Evolutionary conservation across 2,329 filamentous ascomycete genomes (phyloP).

Genomic region (Aspergillus pseudotamarii): DNA sequence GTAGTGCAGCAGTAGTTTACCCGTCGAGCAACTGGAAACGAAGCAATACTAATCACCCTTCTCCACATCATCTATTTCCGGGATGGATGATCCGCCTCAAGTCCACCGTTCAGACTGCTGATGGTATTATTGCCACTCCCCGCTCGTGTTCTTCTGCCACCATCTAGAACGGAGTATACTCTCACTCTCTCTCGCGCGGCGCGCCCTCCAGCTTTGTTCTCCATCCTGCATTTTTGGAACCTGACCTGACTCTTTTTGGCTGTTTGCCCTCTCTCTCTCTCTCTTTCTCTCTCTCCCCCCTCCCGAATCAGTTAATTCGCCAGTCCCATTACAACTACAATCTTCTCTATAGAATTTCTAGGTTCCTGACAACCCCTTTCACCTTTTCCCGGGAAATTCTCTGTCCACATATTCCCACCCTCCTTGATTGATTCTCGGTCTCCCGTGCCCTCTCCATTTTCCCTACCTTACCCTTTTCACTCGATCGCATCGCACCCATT

Average conservation of each 20-base stretch:
- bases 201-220: background rate
- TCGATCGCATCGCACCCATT: slow-evolving; percentile 12
- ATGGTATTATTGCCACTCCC: slow-evolving; percentile 15
- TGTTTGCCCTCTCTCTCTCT: background rate
- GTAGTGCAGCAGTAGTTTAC: slow-evolving; percentile 10
- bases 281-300: background rate
- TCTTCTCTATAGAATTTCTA: background rate
- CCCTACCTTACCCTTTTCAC: background rate
- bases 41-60: slow-evolving; percentile 17
- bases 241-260: background rate
- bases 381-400: slow-evolving; percentile 11
- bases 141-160: slow-evolving; percentile 1
- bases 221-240: background rate
- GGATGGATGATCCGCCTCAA: slow-evolving; percentile 2
- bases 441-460: background rate
- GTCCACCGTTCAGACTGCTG: background rate
- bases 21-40: slow-evolving; percentile 10
- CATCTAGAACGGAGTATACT: background rate
- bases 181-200: background rate
- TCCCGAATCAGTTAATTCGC: background rate
- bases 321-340: background rate
- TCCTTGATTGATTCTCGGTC: background rate
- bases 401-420: background rate
- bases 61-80: slow-evolving; percentile 11
- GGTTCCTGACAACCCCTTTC: background rate